Evolutionary conservation across 805 yeast genomes (phyloP).

Genomic region (Lipomyces starkeyi): DNA sequence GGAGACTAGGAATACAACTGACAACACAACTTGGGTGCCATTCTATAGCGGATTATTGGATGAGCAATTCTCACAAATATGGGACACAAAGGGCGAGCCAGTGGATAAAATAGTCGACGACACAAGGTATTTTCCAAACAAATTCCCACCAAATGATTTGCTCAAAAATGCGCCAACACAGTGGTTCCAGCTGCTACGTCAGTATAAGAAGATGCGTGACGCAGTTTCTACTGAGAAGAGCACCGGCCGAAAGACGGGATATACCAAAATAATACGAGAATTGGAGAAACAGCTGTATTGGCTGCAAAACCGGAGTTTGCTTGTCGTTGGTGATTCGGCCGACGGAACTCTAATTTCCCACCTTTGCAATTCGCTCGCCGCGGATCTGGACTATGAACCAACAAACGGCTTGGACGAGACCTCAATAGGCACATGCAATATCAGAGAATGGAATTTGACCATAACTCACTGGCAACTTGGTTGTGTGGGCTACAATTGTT

Average conservation of each 20-base stretch:
- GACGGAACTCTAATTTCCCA: conserved; percentile 4
- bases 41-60: neutral
- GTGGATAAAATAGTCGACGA: neutral
- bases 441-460: conserved; percentile 15
- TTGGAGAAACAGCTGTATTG: conserved; percentile 3
- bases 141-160: neutral
- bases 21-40: neutral
- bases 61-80: neutral
- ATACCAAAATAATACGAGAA: neutral
- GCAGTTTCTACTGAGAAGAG: neutral
- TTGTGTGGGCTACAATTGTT: conserved; percentile 5
- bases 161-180: conserved; percentile 6
- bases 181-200: conserved; percentile 9
- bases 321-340: conserved; percentile 21
- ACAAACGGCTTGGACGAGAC: neutral
- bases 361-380: conserved; percentile 15
- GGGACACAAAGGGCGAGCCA: neutral
- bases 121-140: neutral
- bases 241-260: neutral
- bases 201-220: neutral
- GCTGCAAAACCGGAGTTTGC: conserved; percentile 14
- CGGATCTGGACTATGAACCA: neutral
- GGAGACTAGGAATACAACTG: neutral
- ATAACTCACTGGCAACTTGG: conserved; percentile 23
- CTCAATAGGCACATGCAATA: conserved; percentile 10